phyloP scores from a whole-genome alignment of 1,284 basidiomycete genomes.

The Malassezia pachydermatis region DNA sequence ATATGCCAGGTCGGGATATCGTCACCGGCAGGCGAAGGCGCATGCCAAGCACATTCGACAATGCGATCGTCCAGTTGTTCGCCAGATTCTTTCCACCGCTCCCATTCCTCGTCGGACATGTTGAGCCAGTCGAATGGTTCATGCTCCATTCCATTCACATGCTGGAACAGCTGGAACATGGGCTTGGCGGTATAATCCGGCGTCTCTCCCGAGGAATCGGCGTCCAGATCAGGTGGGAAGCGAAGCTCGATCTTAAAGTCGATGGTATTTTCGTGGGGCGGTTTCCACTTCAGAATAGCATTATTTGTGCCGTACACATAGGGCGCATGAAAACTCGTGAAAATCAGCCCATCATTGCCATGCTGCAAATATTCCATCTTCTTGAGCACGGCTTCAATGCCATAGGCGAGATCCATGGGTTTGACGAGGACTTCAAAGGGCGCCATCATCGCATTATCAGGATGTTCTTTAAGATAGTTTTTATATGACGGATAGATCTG shows the following conservation, averaged over 20 bases:
- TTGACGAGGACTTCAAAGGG: slow-evolving; percentile 82
- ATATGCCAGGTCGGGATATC: slow-evolving; percentile 37
- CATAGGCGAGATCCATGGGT: slow-evolving; percentile 77
- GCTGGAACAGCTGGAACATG: slow-evolving; percentile 69
- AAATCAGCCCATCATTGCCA: slow-evolving; percentile 91
- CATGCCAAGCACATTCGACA: slow-evolving; percentile 62
- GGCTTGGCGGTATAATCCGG: slow-evolving; percentile 80
- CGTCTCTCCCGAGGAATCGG: slow-evolving; percentile 38
- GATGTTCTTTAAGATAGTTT: slow-evolving; percentile 59
- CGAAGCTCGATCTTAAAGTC: slow-evolving; percentile 90
- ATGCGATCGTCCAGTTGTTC: slow-evolving; percentile 87
- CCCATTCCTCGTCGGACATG: slow-evolving; percentile 85
- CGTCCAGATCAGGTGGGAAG: slow-evolving; percentile 60
- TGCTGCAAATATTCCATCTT: slow-evolving; percentile 83
- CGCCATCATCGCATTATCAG: slow-evolving; percentile 55
- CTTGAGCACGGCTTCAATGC: slow-evolving; percentile 71
- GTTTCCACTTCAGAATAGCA: slow-evolving; percentile 93
- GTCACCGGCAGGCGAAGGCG: slow-evolving; percentile 1
- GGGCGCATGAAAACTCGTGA: slow-evolving; percentile 75
- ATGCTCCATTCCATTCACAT: slow-evolving; percentile 55
- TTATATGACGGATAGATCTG: slow-evolving; percentile 75
- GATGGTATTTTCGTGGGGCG: slow-evolving; percentile 91
- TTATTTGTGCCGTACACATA: slow-evolving; percentile 82
- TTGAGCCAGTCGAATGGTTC: slow-evolving; percentile 78
- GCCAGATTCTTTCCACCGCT: slow-evolving; percentile 69